These are phyloP conservation scores for Akebia trifoliata DNA, from an alignment of 164 flowering plant species.

Conservation along the genomic window DNA sequence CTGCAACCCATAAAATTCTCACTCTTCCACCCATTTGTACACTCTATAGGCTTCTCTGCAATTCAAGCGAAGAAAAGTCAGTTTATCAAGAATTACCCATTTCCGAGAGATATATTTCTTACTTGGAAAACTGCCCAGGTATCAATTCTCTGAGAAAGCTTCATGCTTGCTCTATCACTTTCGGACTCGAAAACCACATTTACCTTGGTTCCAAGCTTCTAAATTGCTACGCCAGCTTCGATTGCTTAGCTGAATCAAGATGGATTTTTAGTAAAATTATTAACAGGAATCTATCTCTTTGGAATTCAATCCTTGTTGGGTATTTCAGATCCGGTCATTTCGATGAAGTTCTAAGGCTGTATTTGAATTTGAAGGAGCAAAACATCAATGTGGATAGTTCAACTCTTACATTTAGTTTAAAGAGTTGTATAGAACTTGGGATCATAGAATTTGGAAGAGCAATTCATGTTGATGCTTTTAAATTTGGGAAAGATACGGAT, in stretches of 20 bases:
- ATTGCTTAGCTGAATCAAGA: constrained; percentile 31
- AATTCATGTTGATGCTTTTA: constrained; percentile 47
- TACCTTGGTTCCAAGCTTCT: constrained; percentile 43
- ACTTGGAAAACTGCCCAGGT: constrained; percentile 24
- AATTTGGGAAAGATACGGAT: constrained; percentile 33
- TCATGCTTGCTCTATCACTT: constrained; percentile 28
- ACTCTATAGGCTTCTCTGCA: constrained; percentile 2
- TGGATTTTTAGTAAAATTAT: constrained; percentile 30
- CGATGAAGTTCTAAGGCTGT: constrained; percentile 35
- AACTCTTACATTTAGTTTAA: constrained; percentile 36
- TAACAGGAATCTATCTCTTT: constrained; percentile 27
- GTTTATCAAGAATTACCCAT: constrained; percentile 4
- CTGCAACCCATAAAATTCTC: neutral
- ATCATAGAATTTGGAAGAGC: constrained; percentile 33
- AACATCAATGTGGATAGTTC: constrained; percentile 35
- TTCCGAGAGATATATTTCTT: constrained; percentile 20
- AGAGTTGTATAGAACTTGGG: constrained; percentile 36
- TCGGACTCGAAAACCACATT: constrained; percentile 26
- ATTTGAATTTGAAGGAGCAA: constrained; percentile 26
- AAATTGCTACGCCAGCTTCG: constrained; percentile 32
- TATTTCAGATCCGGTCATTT: constrained; percentile 36
- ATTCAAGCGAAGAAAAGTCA: neutral
- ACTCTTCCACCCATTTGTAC: neutral
- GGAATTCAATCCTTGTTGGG: constrained; percentile 42
- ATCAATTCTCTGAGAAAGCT: constrained; percentile 28